Base-by-base conservation (phyloP, 768 basidiomycete genomes). In the Serendipita sp. region DNA sequence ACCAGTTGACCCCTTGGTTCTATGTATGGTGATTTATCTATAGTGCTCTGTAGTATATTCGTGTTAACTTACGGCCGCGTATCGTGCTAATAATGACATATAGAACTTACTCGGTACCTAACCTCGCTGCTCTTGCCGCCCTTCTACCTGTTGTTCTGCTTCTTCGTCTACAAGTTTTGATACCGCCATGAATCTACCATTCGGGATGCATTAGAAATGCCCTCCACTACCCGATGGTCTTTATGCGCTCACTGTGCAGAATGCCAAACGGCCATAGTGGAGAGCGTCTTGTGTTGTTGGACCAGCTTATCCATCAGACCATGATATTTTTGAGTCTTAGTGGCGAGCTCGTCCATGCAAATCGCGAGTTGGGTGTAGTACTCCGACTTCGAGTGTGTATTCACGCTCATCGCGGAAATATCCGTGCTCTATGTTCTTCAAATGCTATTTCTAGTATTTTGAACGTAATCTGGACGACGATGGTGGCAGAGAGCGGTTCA, bases 231-330 rank as follows among this genome's bases (percentile, higher is more conserved):
- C 11, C 31, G 53, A 26, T n/a, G 33, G 17, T 13, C 4, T 3
- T 24, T 9, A n/a, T n/a, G n/a, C n/a, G 3, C 53, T 34, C 4
- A 58, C 53, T 58, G 53, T n/a, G 53, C 24, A 34, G 33, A 28
- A 33, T 58, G 53, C 53, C 53, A 58, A 31, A 58, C 20, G 53
- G 53, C 33, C 53, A 58, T 58, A 58, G 5, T 58, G n/a, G 53
- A 58, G 1, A 58, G 24, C 20, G 53, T 20, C 53, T 58, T 58
- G 53, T 58, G 53, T 31, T 58, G 53, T 31, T 58, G 53, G n/a
- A 58, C 53, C 5, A 34, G 17, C 26, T 33, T 58, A 31, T 58
- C 53, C 53, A 58, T 58, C 24, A 58, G 31, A 26, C 26, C 53
- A 11, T 58, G 53, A 31, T 30, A 58, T 24, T 58, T 58, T 58